Percentiles rank a stretch among this genome's conserved stretches.
Conservation (phyloP, 352 stramenopile genomes). For the Globisporangium abappressorium region DNA sequence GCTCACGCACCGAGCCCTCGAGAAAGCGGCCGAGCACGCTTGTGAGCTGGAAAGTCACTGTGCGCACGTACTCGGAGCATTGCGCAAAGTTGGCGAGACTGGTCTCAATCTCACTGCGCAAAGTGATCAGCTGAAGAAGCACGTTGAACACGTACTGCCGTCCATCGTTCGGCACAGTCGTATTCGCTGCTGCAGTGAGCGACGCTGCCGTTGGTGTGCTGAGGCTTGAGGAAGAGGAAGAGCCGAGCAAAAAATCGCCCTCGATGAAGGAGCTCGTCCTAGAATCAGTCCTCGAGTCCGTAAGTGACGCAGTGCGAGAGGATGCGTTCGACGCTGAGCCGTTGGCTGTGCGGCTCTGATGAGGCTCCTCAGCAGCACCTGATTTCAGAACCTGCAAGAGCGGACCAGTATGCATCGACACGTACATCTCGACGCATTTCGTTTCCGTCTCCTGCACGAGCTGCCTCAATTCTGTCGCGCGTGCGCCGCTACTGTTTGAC, state of each 20-base stretch:
- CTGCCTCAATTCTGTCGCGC: slow-evolving; percentile 29
- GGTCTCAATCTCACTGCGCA: slow-evolving; percentile 69
- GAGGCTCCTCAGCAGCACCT: slow-evolving; percentile 46
- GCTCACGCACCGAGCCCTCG: slow-evolving; percentile 25
- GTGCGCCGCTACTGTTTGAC: slow-evolving; percentile 10
- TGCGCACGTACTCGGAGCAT: slow-evolving; percentile 53
- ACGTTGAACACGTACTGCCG: slow-evolving; percentile 84
- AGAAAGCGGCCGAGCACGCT: slow-evolving; percentile 45
- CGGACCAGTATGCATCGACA: slow-evolving; percentile 44
- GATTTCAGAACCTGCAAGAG: slow-evolving; percentile 47
- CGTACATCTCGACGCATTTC: slow-evolving; percentile 65
- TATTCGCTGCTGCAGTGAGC: slow-evolving; percentile 15
- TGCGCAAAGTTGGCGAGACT: slow-evolving; percentile 55
- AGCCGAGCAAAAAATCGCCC: slow-evolving; percentile 22
- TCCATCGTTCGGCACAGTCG: slow-evolving; percentile 40
- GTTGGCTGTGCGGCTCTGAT: slow-evolving; percentile 20
- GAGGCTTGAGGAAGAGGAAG: slow-evolving; percentile 9
- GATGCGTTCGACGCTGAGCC: slow-evolving; percentile 12
- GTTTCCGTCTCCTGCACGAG: slow-evolving; percentile 43
- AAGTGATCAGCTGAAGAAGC: slow-evolving; percentile 67
- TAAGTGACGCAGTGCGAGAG: slow-evolving; percentile 30
- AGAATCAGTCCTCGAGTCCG: slow-evolving; percentile 27
- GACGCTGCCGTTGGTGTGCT: slow-evolving; percentile 20
- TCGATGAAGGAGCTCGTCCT: slow-evolving; percentile 23
- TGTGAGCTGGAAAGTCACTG: slow-evolving; percentile 53